Evolutionary conservation across 140 eudicot genomes (phyloP), one percentile per base, ranked within the genome.

Genomic region (Oenanthe javanica): DNA sequence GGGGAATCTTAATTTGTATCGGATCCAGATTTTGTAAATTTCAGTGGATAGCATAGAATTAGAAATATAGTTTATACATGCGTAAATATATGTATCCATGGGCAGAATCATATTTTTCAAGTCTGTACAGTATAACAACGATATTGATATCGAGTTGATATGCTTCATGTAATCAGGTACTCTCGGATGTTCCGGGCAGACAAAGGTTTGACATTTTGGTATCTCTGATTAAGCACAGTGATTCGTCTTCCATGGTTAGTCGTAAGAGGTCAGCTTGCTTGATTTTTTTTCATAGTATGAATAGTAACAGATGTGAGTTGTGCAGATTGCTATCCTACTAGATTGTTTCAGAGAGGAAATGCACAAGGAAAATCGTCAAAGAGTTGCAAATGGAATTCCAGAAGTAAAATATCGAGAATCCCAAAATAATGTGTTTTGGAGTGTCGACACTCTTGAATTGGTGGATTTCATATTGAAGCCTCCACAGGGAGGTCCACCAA

Each of bases 401-500:
- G 79, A 76, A 51, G 82, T 64, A 78, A 87, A 83, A 77, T 79
- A 27, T 72, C 83, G 72, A 64, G 71, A 51, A 2, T 64, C 18
- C 83, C 82, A 75, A 59, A 71, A 80, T 81, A 54, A 83, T 67
- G 84, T 88, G 38, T 90, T 92, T 77, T 92, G 97, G 97, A 85
- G 81, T 25, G 84, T 82, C 80, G 79, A 45, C 61, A 90, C 85
- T 73, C 96, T 92, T 80, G 93, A 95, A 81, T 77, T 89, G 84
- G 90, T 95, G 74, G 97, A 89, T 89, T 77, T 85, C 74, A 97
- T 95, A 84, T 84, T 95, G 82, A 92, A 84, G 86, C 97, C 97
- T 82, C 92, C 97, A 76, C 72, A 25, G 70, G 99, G 97, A 36
- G 98, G 99, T 57, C 99, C 97, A 31, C 99, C 97, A 51, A 73